Percentiles rank a stretch among this genome's conserved stretches.
Conservation (phyloP, 176 grass and related monocot genomes). For the Zizania latifolia region DNA sequence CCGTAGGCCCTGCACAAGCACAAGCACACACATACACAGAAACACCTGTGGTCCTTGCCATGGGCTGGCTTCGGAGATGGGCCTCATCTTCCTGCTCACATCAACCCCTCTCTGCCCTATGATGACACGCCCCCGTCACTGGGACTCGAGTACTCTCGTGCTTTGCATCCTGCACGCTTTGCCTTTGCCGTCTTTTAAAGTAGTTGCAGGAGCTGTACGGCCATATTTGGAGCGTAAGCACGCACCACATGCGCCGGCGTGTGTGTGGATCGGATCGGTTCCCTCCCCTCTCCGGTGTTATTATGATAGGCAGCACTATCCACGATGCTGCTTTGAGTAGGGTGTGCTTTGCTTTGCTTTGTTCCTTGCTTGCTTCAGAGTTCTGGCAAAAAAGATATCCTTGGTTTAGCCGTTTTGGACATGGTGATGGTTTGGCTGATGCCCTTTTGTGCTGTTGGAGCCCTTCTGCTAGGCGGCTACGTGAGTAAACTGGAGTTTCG, state of each 20-base stretch:
- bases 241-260: constrained; percentile 12
- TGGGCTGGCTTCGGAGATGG: background rate
- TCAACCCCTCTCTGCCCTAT: background rate
- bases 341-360: constrained; percentile 2
- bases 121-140: constrained; percentile 6
- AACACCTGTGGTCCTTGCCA: constrained; percentile 7
- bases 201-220: background rate
- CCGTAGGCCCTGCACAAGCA: background rate
- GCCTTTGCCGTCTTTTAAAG: constrained; percentile 30
- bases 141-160: constrained; percentile 15
- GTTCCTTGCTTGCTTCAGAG: constrained; percentile 38
- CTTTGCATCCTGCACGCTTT: constrained; percentile 12
- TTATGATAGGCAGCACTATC: constrained; percentile 24
- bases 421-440: background rate
- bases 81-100: constrained; percentile 11
- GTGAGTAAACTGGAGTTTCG: background rate
- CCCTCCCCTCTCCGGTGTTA: background rate
- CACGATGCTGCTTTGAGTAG: background rate
- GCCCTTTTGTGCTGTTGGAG: background rate
- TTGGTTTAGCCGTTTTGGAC: constrained; percentile 2
- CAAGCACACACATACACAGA: background rate
- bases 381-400: constrained; percentile 23
- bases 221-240: background rate
- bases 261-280: background rate
- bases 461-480: constrained; percentile 3